Evolutionary conservation across 768 basidiomycete species (phyloP).

Genomic region (Tricholoma terreum): DNA sequence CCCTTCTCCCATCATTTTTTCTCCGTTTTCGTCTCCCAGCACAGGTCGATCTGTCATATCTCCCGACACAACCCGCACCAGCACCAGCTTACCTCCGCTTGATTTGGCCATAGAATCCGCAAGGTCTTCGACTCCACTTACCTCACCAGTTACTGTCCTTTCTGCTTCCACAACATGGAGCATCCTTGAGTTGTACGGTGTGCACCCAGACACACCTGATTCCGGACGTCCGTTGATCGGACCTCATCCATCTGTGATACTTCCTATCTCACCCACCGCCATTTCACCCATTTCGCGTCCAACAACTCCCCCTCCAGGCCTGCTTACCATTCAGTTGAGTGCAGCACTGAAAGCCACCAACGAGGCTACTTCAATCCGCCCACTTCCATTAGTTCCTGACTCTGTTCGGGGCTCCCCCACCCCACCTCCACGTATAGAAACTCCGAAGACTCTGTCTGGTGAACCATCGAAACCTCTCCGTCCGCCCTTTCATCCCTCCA

Average conservation of each 20-base stretch:
- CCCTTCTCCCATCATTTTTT: conserved; percentile 8
- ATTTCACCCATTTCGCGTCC: not conserved
- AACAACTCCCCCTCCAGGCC: conserved; percentile 1
- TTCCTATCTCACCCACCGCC: conserved; percentile 6
- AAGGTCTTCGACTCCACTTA: conserved; percentile 5
- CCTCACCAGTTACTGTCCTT: conserved; percentile 11
- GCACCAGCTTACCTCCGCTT: conserved; percentile 5
- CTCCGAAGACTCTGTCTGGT: not conserved
- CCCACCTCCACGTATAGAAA: not conserved
- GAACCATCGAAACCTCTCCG: not conserved
- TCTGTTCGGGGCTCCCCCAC: not conserved
- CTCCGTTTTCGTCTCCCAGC: not conserved
- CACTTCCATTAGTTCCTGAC: conserved; percentile 16
- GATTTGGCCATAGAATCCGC: conserved; percentile 4
- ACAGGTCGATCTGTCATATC: not conserved
- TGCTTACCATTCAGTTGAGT: not conserved
- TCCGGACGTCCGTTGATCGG: conserved; percentile 7
- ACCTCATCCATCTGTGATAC: conserved; percentile 11
- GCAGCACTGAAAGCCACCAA: not conserved
- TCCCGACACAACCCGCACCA: not conserved
- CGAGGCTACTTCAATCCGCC: conserved; percentile 9
- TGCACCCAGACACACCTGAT: conserved; percentile 10
- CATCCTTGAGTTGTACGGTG: conserved; percentile 20
- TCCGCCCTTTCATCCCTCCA: not conserved
- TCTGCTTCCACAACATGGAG: conserved; percentile 24